Evolutionary conservation across 2,329 filamentous ascomycete genomes (phyloP), one percentile per base, ranked within the genome.

Genomic region (Aspergillus aculeatinus): DNA sequence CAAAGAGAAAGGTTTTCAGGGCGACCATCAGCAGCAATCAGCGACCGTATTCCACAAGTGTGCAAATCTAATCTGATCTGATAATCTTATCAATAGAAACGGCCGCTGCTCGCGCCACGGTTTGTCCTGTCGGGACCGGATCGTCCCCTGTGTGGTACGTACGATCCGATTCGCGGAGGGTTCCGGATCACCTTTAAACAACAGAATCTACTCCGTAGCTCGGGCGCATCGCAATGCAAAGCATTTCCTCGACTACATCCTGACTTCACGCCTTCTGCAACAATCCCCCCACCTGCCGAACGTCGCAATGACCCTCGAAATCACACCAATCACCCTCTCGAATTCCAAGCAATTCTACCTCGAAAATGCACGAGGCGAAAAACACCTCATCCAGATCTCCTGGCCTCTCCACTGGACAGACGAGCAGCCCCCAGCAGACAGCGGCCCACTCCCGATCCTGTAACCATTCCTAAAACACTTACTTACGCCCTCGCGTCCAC

Each of bases 291-390:
- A 23, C 4, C 3, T 12, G 10, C 16, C 14, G 6, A 19, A 2
- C 7, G 7, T 44, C 39, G 10, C 6, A 16, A 44, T 44, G 39
- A 6, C 14, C 9, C 2, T 7, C 6, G 39, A 44, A 2, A 44
- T 6, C 6, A 44, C 5, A 19, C 39, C 39, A 19, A 48, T 61
- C 48, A 31, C 48, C 10, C 52, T 61, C 6, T 55, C 59, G 4
- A 61, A 63, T 48, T 65, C 66, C 9, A 62, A 67, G 47, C 65
- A 68, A 35, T 63, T 67, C 58, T 62, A 61, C 23, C 39, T 67
- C 35, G 35, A 61, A 10, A 65, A 58, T 14, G 35, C 55, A 19
- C 55, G 60, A 21, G 65, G 62, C 1, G 55, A 64, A 44, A 51
- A 51, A 39, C 65, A 67, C 19, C 39, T 66, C 10, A 63, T 68